Percentiles rank a stretch among this genome's conserved stretches.
These are phyloP conservation scores for Pseudopyricularia javanii DNA, from an alignment of 2,329 filamentous ascomycete species.

Conservation along the genomic window DNA sequence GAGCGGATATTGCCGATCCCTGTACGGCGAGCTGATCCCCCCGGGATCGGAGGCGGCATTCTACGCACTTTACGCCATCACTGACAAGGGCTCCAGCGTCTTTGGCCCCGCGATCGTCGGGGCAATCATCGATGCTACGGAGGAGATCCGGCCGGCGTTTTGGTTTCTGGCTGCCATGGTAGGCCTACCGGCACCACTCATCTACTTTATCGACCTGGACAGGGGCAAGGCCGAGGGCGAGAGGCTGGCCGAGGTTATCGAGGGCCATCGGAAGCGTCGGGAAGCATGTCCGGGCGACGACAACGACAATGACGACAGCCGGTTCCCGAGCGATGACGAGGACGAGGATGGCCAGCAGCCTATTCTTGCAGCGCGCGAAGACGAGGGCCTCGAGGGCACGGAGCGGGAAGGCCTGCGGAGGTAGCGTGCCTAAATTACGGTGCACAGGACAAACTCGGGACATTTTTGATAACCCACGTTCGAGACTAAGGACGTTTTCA, in stretches of 20 bases:
- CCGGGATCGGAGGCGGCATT: constrained; percentile 92
- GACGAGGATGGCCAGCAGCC: constrained; percentile 20
- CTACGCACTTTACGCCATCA: constrained; percentile 93
- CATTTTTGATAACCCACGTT: neutral
- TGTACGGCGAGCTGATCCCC: constrained; percentile 89
- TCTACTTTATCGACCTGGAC: constrained; percentile 77
- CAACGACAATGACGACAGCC: constrained; percentile 9
- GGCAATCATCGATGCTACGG: constrained; percentile 73
- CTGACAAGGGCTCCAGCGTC: constrained; percentile 87
- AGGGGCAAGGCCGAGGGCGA: constrained; percentile 59
- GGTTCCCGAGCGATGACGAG: constrained; percentile 6
- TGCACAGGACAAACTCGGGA: neutral
- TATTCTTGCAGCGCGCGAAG: constrained; percentile 21
- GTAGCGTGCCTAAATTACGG: neutral
- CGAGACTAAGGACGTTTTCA: neutral
- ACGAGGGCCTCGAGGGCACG: constrained; percentile 15
- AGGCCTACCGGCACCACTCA: constrained; percentile 69
- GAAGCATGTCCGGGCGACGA: constrained; percentile 9
- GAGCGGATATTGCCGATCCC: constrained; percentile 78
- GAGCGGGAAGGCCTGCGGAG: constrained; percentile 1
- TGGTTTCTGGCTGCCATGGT: constrained; percentile 84
- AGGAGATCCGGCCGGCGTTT: constrained; percentile 76
- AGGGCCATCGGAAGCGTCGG: constrained; percentile 21
- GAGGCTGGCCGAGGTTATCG: constrained; percentile 47
- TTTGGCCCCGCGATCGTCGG: constrained; percentile 94